Percentiles rank a stretch among this genome's conserved stretches.
Evolutionary conservation across 495 filamentous ascomycete species (phyloP).

Genomic region (Aspergillus cavernicola): DNA sequence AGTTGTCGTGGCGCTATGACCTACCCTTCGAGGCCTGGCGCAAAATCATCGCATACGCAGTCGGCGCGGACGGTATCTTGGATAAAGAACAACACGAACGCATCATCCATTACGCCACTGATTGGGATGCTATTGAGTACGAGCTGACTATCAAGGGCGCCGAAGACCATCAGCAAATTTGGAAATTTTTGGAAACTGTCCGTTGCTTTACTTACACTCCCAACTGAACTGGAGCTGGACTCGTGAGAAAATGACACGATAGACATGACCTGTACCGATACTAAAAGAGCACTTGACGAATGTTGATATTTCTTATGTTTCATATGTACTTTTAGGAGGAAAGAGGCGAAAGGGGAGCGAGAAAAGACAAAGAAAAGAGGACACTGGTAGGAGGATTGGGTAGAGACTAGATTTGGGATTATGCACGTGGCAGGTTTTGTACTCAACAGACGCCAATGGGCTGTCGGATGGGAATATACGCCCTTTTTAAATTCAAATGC

Average conservation of each 20-base stretch:
- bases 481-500: no score
- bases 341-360: background rate
- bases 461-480: background rate
- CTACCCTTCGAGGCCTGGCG: constrained; percentile 31
- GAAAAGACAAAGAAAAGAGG: background rate
- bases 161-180: constrained; percentile 30
- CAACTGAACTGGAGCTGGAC: background rate
- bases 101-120: constrained; percentile 26
- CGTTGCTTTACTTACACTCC: constrained; percentile 29
- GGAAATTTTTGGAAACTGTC: constrained; percentile 30
- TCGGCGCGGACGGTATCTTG: constrained; percentile 30
- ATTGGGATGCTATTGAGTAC: constrained; percentile 24
- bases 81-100: constrained; percentile 29
- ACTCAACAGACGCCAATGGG: background rate
- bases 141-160: constrained; percentile 26
- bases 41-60: constrained; percentile 29
- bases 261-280: no score
- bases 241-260: background rate
- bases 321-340: no score
- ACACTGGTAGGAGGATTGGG: background rate
- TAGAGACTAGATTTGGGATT: background rate
- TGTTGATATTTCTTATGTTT: background rate
- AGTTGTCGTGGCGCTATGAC: constrained; percentile 19
- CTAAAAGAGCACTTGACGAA: no score
- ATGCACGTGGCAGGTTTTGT: background rate